These are phyloP conservation scores for Arctostaphylos glauca DNA, from an alignment of 148 eudicot species.

Conservation along the genomic window DNA sequence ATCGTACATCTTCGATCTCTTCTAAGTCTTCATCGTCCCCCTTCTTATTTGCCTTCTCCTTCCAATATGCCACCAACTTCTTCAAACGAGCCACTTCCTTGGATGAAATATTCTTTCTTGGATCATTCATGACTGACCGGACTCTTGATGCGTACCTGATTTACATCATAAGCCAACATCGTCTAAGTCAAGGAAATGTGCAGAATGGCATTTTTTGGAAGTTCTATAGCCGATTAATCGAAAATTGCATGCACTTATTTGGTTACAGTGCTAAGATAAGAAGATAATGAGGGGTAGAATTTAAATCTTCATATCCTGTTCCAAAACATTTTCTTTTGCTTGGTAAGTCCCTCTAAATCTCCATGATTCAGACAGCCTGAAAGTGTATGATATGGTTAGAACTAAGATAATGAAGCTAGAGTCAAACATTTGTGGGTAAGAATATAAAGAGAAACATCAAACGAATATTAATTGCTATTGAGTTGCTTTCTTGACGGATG, in stretches of 20 bases:
- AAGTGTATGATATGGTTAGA: neutral
- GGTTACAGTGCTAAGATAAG: neutral
- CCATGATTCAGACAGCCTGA: neutral
- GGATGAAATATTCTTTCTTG: slow-evolving; percentile 83
- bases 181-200: neutral
- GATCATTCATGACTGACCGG: slow-evolving; percentile 82
- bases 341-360: neutral
- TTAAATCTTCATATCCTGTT: neutral
- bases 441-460: neutral
- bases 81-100: slow-evolving; percentile 92
- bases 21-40: slow-evolving; percentile 86
- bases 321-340: neutral
- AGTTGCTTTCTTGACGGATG: neutral
- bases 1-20: slow-evolving; percentile 84
- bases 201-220: neutral
- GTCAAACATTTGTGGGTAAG: neutral
- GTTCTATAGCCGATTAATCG: neutral
- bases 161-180: neutral
- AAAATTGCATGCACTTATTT: neutral
- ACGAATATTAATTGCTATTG: neutral
- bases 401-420: neutral
- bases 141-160: slow-evolving; percentile 94
- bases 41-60: slow-evolving; percentile 85
- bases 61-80: slow-evolving; percentile 82
- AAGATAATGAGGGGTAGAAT: neutral